Conservation (phyloP, 2,329 filamentous ascomycete genomes). For the Zymoseptoria pseudotritici region DNA sequence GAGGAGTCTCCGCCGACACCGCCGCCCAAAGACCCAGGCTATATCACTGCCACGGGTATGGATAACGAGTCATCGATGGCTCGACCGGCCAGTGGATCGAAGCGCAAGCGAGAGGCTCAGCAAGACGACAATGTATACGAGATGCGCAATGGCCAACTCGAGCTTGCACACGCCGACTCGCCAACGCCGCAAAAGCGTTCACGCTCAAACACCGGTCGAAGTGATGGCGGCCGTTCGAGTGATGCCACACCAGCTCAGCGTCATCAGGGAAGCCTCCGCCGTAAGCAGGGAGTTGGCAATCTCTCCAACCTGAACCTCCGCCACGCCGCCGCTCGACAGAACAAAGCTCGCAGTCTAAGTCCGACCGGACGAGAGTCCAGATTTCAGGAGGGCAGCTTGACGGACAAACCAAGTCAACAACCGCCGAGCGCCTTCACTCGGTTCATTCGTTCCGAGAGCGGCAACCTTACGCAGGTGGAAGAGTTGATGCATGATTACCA, state of each 20-base stretch:
- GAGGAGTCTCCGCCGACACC: constrained; percentile 22
- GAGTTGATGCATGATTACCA: constrained; percentile 35
- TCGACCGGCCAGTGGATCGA: constrained; percentile 22
- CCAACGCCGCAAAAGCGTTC: constrained; percentile 26
- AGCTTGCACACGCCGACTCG: constrained; percentile 12
- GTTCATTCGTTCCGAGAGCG: constrained; percentile 24
- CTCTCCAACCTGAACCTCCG: constrained; percentile 30
- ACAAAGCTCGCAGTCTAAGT: constrained; percentile 14
- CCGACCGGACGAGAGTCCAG: constrained; percentile 49
- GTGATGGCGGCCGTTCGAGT: constrained; percentile 11
- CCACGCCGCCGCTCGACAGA: constrained; percentile 21
- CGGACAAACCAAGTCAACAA: constrained; percentile 63
- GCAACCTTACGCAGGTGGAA: constrained; percentile 28
- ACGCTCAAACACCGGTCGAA: constrained; percentile 12
- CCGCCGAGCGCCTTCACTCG: constrained; percentile 63
- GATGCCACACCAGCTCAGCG: constrained; percentile 20
- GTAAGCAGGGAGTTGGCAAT: constrained; percentile 29
- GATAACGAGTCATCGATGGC: constrained; percentile 12
- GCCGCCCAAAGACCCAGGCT: constrained; percentile 25
- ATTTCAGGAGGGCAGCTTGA: constrained; percentile 77
- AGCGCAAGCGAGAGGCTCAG: constrained; percentile 23
- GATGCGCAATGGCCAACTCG: constrained; percentile 12
- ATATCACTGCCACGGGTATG: constrained; percentile 12
- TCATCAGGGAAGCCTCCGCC: constrained; percentile 19
- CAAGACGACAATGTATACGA: constrained; percentile 17